Conservation (phyloP, 2,329 filamentous ascomycete genomes). For the Cladosporium sp. region DNA sequence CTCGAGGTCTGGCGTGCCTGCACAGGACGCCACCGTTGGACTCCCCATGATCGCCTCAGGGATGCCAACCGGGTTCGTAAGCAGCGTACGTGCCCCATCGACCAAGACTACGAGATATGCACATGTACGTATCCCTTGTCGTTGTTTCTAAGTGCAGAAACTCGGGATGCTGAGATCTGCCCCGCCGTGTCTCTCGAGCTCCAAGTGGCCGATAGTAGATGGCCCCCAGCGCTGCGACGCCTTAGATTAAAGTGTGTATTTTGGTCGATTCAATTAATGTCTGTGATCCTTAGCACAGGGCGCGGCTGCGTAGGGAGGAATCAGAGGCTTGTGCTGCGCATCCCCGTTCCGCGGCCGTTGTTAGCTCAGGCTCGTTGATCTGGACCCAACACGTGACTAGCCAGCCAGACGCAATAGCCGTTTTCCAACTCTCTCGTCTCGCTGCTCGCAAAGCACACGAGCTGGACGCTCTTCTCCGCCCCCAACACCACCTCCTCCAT, state of each 20-base stretch:
- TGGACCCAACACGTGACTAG: not conserved
- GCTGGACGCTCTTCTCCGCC: constrained; percentile 6
- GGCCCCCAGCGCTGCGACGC: not conserved
- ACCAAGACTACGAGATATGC: no score
- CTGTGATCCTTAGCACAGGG: not conserved
- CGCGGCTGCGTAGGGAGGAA: not conserved
- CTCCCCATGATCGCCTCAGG: no score
- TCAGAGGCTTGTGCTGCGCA: not conserved
- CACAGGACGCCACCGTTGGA: no score
- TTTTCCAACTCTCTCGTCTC: constrained; percentile 1
- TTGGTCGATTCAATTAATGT: constrained; percentile 3
- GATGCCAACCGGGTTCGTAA: no score
- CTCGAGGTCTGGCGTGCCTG: no score
- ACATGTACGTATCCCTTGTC: no score
- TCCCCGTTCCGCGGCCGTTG: not conserved
- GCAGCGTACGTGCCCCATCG: no score
- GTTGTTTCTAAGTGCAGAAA: no score
- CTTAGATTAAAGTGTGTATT: not conserved
- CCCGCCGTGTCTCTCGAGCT: not conserved
- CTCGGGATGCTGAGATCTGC: not conserved
- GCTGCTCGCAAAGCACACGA: constrained; percentile 9
- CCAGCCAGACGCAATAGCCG: not conserved
- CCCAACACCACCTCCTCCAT: constrained; percentile 7
- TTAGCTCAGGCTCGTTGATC: not conserved
- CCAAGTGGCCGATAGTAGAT: not conserved